Percentiles rank a stretch among this genome's conserved stretches.
Conservation (phyloP, 148 eudicot species). For the Agrostemma githago region DNA sequence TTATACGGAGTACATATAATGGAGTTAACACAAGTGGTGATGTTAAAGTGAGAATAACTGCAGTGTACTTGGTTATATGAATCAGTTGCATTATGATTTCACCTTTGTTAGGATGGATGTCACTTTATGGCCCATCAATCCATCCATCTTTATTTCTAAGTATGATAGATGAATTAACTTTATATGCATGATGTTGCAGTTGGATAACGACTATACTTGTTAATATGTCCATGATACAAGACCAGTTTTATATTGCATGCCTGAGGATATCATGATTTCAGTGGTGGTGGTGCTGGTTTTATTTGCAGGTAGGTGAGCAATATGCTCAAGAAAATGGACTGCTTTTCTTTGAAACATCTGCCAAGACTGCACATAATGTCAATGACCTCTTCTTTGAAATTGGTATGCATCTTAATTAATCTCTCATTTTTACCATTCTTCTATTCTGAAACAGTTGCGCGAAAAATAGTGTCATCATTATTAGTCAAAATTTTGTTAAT, state of each 20-base stretch:
- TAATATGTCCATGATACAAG: neutral
- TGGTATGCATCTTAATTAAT: slow-evolving; percentile 28
- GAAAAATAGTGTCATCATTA: no score
- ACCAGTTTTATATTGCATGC: neutral
- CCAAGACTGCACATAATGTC: slow-evolving; percentile 64
- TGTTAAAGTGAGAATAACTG: no score
- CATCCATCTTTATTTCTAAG: neutral
- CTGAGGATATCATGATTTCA: neutral
- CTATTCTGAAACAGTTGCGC: no score
- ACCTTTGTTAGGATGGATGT: slow-evolving; percentile 1
- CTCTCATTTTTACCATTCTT: no score
- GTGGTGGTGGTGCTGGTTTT: neutral
- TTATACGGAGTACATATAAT: no score
- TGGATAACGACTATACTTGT: slow-evolving; percentile 17
- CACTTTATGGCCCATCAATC: neutral
- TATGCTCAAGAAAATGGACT: slow-evolving; percentile 63
- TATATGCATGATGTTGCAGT: slow-evolving; percentile 2
- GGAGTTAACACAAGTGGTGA: no score
- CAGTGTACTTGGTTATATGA: neutral
- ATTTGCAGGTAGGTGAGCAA: slow-evolving; percentile 54
- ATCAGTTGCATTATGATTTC: neutral
- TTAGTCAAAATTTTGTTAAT: neutral
- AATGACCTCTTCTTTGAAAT: slow-evolving; percentile 62
- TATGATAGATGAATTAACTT: neutral
- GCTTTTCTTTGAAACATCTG: slow-evolving; percentile 63